These are phyloP conservation scores for Hibiscus tridactylites DNA, from an alignment of 345 rosid genomes.

Conservation along the genomic window DNA sequence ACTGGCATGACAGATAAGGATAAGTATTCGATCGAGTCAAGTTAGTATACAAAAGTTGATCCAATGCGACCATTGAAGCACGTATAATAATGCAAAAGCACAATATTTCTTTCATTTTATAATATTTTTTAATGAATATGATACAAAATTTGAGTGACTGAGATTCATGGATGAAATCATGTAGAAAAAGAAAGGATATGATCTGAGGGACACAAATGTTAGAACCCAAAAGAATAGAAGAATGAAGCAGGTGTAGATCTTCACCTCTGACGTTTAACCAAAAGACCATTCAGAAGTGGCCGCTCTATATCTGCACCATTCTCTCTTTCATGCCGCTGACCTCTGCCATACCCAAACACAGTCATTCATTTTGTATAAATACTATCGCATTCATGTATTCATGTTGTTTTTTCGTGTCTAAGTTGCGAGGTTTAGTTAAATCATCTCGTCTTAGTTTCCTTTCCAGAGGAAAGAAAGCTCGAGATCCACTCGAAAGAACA, in stretches of 20 bases:
- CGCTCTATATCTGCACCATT: constrained; percentile 39
- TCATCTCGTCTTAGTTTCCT: too few relatives aligned
- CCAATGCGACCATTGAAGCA: too few relatives aligned
- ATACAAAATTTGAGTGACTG: constrained; percentile 7
- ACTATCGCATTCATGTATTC: not conserved
- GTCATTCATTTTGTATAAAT: not conserved
- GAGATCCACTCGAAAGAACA: not conserved
- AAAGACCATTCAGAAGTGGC: constrained; percentile 65
- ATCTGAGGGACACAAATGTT: not conserved
- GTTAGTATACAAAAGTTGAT: too few relatives aligned
- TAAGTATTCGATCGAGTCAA: too few relatives aligned
- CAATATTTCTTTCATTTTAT: too few relatives aligned
- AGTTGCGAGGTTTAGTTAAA: too few relatives aligned
- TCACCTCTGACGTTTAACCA: constrained; percentile 24
- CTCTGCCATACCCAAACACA: constrained; percentile 29
- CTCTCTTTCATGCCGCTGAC: constrained; percentile 32
- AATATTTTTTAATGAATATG: not conserved
- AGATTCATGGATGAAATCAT: not conserved
- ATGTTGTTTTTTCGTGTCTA: too few relatives aligned
- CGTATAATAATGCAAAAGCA: too few relatives aligned
- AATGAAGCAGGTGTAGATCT: constrained; percentile 13
- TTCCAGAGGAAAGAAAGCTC: too few relatives aligned
- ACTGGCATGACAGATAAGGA: too few relatives aligned
- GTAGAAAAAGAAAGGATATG: constrained; percentile 2
- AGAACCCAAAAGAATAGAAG: not conserved